Conservation (phyloP, 1,139 yeast species). For the Eremothecium coryli region DNA sequence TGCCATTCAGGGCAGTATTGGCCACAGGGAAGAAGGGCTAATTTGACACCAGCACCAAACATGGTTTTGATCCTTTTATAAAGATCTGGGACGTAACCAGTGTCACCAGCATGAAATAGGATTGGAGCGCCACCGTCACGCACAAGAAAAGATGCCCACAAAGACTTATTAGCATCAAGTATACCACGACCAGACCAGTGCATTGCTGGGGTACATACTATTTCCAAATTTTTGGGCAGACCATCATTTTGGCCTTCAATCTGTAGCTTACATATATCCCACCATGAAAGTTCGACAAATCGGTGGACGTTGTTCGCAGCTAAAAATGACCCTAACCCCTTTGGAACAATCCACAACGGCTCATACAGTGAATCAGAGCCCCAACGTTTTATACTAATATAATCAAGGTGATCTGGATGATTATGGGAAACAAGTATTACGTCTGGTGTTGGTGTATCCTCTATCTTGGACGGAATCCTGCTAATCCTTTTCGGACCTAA, state of each 20-base stretch:
- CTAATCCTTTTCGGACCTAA: constrained; percentile 78
- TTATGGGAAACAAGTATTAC: constrained; percentile 80
- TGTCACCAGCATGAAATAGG: constrained; percentile 88
- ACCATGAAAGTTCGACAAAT: constrained; percentile 79
- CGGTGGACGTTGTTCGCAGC: constrained; percentile 40
- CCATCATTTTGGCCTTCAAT: constrained; percentile 18
- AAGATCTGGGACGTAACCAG: constrained; percentile 72
- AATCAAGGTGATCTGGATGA: constrained; percentile 89
- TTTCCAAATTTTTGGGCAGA: constrained; percentile 34
- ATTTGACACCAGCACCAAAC: constrained; percentile 52
- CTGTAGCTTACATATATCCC: constrained; percentile 55
- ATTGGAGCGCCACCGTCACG: constrained; percentile 58
- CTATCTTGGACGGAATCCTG: constrained; percentile 56
- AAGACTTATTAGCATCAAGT: constrained; percentile 64
- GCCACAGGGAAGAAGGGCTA: constrained; percentile 84
- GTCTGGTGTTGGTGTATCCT: constrained; percentile 58
- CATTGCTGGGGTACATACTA: constrained; percentile 92
- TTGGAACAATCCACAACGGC: constrained; percentile 71
- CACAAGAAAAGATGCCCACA: constrained; percentile 83
- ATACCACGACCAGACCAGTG: constrained; percentile 90
- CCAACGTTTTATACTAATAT: constrained; percentile 46
- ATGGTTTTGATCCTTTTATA: constrained; percentile 54
- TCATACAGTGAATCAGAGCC: constrained; percentile 38
- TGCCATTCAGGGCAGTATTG: constrained; percentile 96
- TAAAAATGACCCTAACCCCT: constrained; percentile 59